A percentile compares a stretch with the other conserved stretches of the same genome.
These are phyloP conservation scores for Ramicandelaber brevisporus DNA, from an alignment of 192 early-diverging fungal genomes.

Conservation along the genomic window DNA sequence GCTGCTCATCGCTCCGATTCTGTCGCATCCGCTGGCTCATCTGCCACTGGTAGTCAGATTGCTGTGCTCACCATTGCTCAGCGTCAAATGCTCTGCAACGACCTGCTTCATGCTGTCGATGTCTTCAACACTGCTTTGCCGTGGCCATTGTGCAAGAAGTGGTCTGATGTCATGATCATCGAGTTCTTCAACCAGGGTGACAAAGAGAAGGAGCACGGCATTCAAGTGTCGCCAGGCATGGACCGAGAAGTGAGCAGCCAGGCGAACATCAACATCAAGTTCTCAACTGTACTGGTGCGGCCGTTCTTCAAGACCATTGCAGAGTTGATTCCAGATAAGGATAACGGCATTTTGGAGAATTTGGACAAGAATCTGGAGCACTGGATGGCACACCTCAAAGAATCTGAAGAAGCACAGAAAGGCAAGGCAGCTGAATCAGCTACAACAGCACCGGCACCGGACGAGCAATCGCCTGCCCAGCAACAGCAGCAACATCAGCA, in stretches of 20 bases:
- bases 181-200: constrained; percentile 83
- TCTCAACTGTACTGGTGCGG: constrained; percentile 59
- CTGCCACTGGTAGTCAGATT: too few species aligned
- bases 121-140: constrained; percentile 73
- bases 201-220: constrained; percentile 35
- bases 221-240: constrained; percentile 78
- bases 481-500: constrained; percentile 11
- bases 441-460: too few species aligned
- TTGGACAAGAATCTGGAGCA: constrained; percentile 15
- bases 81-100: constrained; percentile 29
- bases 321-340: constrained; percentile 43
- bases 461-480: too few species aligned
- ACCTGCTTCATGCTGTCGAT: constrained; percentile 69
- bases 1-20: too few species aligned
- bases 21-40: too few species aligned
- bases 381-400: too few species aligned
- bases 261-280: constrained; percentile 48
- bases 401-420: too few species aligned
- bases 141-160: constrained; percentile 59
- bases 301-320: constrained; percentile 68
- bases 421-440: too few species aligned
- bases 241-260: constrained; percentile 46
- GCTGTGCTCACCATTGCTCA: constrained; percentile 21
- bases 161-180: constrained; percentile 65
- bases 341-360: constrained; percentile 20